These are phyloP conservation scores for Cystoderma amianthinum DNA, from an alignment of 768 basidiomycete genomes.

Conservation along the genomic window DNA sequence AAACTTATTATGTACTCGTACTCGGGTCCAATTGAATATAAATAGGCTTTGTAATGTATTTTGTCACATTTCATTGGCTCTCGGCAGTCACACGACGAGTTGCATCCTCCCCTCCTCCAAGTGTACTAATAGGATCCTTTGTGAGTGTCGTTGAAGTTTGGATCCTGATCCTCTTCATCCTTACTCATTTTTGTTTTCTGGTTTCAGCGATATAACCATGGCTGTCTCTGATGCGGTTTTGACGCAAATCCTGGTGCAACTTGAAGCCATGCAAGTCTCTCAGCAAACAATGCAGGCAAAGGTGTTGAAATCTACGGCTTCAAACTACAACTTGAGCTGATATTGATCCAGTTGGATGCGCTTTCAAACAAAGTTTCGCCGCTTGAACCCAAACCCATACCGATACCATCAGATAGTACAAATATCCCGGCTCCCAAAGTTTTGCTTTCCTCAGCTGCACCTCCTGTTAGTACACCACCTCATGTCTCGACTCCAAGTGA, in stretches of 20 bases:
- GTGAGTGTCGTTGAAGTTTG: too few relatives aligned
- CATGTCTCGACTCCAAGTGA: slow-evolving; percentile 25
- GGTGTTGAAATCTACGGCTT: slow-evolving; percentile 32
- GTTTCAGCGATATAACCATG: slow-evolving; percentile 17
- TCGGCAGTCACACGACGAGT: too few relatives aligned
- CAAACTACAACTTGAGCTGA: background rate
- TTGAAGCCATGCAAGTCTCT: slow-evolving; percentile 63
- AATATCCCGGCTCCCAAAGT: slow-evolving; percentile 10
- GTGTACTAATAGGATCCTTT: too few relatives aligned
- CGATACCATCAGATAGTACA: slow-evolving; percentile 6
- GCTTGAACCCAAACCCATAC: slow-evolving; percentile 18
- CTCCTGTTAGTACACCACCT: slow-evolving; percentile 12
- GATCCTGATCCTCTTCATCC: slow-evolving; percentile 9
- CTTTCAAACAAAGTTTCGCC: slow-evolving; percentile 21
- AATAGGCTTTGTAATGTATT: too few relatives aligned
- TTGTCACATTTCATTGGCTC: too few relatives aligned
- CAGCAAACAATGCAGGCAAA: slow-evolving; percentile 79
- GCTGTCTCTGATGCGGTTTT: slow-evolving; percentile 50
- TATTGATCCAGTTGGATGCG: slow-evolving; percentile 40
- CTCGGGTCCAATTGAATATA: too few relatives aligned
- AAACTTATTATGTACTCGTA: too few relatives aligned
- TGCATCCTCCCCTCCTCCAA: too few relatives aligned
- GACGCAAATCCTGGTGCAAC: slow-evolving; percentile 65
- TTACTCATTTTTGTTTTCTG: background rate
- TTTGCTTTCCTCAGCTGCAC: slow-evolving; percentile 18